Percentiles rank a stretch among this genome's conserved stretches.
These are phyloP conservation scores for Trichoderma koningiopsis DNA, from an alignment of 2,329 filamentous ascomycete species.

Conservation along the genomic window DNA sequence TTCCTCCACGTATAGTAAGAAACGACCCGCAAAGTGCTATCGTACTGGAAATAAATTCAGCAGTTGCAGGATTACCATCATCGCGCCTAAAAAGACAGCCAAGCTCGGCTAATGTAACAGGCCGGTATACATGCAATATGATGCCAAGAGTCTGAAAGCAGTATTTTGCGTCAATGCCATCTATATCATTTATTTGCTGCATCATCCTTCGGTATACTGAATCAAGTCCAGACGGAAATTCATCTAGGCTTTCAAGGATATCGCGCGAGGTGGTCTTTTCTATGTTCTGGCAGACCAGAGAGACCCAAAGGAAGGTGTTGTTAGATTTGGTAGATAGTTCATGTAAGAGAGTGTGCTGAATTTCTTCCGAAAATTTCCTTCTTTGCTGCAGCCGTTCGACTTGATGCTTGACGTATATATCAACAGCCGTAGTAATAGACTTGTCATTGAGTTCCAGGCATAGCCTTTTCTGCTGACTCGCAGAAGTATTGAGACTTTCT, in stretches of 20 bases:
- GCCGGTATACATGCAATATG: too few species aligned
- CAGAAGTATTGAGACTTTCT: constrained; percentile 28
- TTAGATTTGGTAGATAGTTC: constrained; percentile 38
- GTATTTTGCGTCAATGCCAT: too few species aligned
- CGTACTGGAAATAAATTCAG: too few species aligned
- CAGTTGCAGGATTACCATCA: too few species aligned
- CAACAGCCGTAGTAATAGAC: constrained; percentile 41
- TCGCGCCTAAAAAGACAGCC: too few species aligned
- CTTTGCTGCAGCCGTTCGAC: constrained; percentile 33
- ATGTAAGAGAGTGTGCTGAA: constrained; percentile 4
- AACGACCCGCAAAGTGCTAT: too few species aligned
- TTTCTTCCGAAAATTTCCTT: constrained; percentile 23
- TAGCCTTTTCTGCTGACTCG: constrained; percentile 31
- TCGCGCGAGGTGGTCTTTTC: constrained; percentile 3
- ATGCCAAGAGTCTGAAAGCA: too few species aligned
- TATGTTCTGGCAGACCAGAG: constrained; percentile 28
- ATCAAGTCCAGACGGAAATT: constrained; percentile 41
- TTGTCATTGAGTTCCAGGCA: constrained; percentile 42
- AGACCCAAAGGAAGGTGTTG: constrained; percentile 38
- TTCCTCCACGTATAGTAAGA: too few species aligned
- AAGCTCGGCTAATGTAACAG: too few species aligned
- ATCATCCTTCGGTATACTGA: constrained; percentile 45
- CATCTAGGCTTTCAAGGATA: constrained; percentile 21
- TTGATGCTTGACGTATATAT: constrained; percentile 41
- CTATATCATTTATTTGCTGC: too few species aligned